phyloP scores from a whole-genome alignment of 257 asterid genomes.

The Nicotiana attenuata region DNA sequence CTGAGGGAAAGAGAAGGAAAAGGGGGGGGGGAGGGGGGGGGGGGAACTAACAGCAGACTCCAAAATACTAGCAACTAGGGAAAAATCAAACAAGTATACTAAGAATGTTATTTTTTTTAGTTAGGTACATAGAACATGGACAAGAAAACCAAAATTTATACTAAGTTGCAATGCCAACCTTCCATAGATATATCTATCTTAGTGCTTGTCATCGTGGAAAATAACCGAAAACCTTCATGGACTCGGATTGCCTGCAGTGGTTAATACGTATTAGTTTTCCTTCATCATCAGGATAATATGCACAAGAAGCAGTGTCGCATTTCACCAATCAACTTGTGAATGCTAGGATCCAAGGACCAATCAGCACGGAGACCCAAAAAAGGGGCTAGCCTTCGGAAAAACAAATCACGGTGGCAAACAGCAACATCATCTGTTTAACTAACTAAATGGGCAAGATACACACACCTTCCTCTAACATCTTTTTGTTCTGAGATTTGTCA shows the following conservation, averaged over 20 bases:
- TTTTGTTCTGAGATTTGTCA: background rate
- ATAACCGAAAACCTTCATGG: slow-evolving; percentile 63
- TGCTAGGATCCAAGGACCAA: slow-evolving; percentile 1
- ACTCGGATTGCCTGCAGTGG: slow-evolving; percentile 73
- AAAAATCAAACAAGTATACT: background rate
- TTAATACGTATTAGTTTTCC: background rate
- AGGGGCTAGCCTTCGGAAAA: background rate
- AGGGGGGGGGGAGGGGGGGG: background rate
- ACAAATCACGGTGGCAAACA: background rate
- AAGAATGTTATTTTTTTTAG: background rate
- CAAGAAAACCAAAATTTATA: background rate
- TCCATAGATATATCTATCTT: slow-evolving; percentile 52
- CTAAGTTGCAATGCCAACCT: slow-evolving; percentile 39
- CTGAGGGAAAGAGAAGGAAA: background rate
- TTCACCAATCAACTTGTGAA: slow-evolving; percentile 5
- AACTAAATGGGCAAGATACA: background rate
- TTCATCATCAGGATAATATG: slow-evolving; percentile 9
- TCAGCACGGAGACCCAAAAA: background rate
- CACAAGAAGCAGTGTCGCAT: background rate
- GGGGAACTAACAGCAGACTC: background rate
- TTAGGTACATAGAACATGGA: background rate
- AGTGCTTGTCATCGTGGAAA: slow-evolving; percentile 79
- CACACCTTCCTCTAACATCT: background rate
- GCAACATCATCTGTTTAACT: background rate
- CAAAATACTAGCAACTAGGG: background rate